Evolutionary conservation across 768 basidiomycete species (phyloP), one percentile per base, ranked within the genome.

Genomic region (Boletus insuetus): DNA sequence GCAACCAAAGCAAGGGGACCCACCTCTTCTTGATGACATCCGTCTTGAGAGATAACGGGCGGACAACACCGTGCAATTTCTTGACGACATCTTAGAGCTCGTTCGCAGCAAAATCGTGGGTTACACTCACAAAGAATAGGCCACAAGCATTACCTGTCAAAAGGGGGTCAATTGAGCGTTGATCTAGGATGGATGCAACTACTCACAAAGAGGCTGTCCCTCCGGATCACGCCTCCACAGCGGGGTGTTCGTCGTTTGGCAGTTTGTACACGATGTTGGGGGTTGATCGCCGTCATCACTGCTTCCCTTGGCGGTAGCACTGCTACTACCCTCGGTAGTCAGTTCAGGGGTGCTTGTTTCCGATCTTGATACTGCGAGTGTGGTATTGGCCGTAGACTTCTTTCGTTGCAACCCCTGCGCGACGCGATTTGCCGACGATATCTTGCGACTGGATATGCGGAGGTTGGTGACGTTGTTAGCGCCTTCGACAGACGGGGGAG

Each of bases 21-120:
- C 63, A 91, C 91, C 91, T 79, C 77, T 97, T 98, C 85, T 98
- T 97, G 74, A 96, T 97, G 44, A 95, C 89, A 69, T 98, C 93
- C 41, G 95, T 98, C 81, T 97, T 97, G 58, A 98, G 81, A 38
- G 94, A 95, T 59, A 96, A 76, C 9, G 96, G 96, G 51, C 96
- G 83, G 7, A 94, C 91, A 47, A 98, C 94, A 45, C 94, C 94
- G 65, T 98, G 96, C 38, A 98, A 76, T 85, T 98, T 98, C 91
- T 95, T 62, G 50, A 62, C 31, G 19, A 37, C 13, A n/a, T 5
- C 34, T 72, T 0, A 69, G 64, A 8, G 55, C 32, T 20, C 31
- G 20, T 32, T 44, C 52, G 19, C 1, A n/a, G 22, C 4, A 39
- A 58, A 51, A 35, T 16, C 22, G 26, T 35, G 34, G 34, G 10